Conservation (phyloP, 1,139 yeast species). For the Saccharomyces hybrid region DNA sequence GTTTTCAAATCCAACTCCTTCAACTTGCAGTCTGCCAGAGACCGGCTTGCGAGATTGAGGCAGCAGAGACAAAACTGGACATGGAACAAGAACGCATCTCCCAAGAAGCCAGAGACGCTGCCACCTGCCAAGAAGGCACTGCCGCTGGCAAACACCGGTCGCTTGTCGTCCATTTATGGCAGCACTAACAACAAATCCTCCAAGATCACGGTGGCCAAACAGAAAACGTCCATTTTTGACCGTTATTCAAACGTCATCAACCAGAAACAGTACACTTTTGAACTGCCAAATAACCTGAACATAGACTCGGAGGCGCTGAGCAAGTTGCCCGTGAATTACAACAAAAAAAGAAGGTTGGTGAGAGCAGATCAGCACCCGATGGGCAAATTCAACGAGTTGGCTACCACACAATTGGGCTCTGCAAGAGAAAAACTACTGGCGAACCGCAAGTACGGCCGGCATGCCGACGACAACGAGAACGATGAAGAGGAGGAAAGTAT, state of each 20-base stretch:
- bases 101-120: constrained; percentile 5
- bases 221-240: constrained; percentile 44
- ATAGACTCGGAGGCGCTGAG: constrained; percentile 15
- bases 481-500: constrained; percentile 29
- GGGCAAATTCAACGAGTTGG: neutral
- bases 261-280: constrained; percentile 6
- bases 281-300: neutral
- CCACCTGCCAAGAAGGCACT: constrained; percentile 5
- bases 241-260: constrained; percentile 30
- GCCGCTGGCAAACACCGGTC: neutral
- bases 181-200: no score
- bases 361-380: constrained; percentile 20
- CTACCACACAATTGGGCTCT: constrained; percentile 19
- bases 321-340: constrained; percentile 7
- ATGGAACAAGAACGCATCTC: constrained; percentile 9
- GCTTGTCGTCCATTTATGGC: constrained; percentile 1
- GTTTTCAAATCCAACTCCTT: constrained; percentile 57
- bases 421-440: constrained; percentile 20
- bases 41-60: constrained; percentile 36
- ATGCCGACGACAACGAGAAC: constrained; percentile 18
- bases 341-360: constrained; percentile 27
- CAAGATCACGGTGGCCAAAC: constrained; percentile 50
- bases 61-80: constrained; percentile 28
- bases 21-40: constrained; percentile 47
- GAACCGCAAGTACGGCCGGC: constrained; percentile 11